These are phyloP conservation scores for Aspergillus nomiae DNA, from an alignment of 2,329 filamentous ascomycete genomes.

Conservation along the genomic window DNA sequence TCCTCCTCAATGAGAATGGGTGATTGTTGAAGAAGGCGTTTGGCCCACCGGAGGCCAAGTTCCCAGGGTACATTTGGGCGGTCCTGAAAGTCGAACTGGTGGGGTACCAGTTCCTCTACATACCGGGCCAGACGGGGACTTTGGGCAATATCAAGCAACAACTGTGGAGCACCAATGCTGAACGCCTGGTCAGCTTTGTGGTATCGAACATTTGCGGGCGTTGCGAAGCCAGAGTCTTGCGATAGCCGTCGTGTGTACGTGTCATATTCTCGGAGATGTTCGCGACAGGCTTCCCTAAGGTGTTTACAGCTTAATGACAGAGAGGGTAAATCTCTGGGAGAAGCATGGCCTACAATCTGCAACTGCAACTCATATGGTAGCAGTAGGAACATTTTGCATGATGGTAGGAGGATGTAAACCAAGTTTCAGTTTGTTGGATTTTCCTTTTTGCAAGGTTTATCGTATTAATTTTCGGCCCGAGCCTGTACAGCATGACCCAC, in stretches of 20 bases:
- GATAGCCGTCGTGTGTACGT: background rate
- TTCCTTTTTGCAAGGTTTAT: too few relatives aligned
- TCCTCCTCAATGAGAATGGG: background rate
- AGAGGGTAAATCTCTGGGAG: background rate
- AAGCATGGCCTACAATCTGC: background rate
- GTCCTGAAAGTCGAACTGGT: background rate
- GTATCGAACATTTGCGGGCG: background rate
- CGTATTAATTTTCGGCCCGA: too few relatives aligned
- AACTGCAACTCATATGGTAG: background rate
- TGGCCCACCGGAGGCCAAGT: background rate
- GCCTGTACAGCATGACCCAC: too few relatives aligned
- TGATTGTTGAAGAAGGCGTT: background rate
- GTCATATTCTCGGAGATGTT: background rate
- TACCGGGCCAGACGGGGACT: background rate
- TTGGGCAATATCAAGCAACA: background rate
- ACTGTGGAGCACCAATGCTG: background rate
- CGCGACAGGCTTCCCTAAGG: background rate
- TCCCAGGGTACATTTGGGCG: background rate
- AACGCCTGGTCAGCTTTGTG: background rate
- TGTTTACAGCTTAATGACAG: background rate
- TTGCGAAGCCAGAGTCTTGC: background rate
- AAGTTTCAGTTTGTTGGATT: too few relatives aligned
- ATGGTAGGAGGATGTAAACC: too few relatives aligned
- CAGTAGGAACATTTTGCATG: background rate
- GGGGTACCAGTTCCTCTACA: background rate